Evolutionary conservation across 2,329 filamentous ascomycete genomes (phyloP).

Genomic region (Colletotrichum lupini): DNA sequence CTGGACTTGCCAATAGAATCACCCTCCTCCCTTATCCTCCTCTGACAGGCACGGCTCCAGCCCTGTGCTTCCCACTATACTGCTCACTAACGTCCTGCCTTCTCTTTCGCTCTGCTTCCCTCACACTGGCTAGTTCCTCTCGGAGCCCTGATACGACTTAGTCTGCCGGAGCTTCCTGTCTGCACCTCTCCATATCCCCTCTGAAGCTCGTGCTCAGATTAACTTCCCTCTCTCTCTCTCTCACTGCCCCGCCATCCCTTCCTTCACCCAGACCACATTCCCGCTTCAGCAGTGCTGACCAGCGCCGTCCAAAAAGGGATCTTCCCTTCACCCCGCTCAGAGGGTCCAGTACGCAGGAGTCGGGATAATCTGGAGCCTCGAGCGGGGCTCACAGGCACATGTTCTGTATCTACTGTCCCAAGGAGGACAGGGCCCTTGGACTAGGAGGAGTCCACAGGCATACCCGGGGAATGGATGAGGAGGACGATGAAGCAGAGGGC

Average conservation of each 20-base stretch:
- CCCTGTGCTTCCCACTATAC: conserved; percentile 1
- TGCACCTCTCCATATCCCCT: conserved; percentile 21
- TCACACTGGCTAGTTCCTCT: conserved; percentile 20
- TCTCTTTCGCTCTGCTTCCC: conserved; percentile 6
- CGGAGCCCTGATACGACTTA: conserved; percentile 33
- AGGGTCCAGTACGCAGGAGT: conserved; percentile 1
- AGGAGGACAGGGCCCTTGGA: conserved; percentile 23
- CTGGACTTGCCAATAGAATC: conserved; percentile 13
- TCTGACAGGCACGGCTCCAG: conserved; percentile 1
- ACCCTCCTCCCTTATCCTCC: conserved; percentile 25
- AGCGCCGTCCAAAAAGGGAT: conserved; percentile 9
- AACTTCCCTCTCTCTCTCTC: conserved; percentile 13
- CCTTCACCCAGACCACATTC: conserved; percentile 22
- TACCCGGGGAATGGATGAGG: conserved; percentile 25
- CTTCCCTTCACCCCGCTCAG: conserved; percentile 8
- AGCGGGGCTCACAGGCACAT: conserved; percentile 4
- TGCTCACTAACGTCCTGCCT: neutral
- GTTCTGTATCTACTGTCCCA: conserved; percentile 9
- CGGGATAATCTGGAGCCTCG: neutral
- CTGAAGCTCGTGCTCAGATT: conserved; percentile 6
- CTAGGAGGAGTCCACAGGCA: conserved; percentile 3
- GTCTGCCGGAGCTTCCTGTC: conserved; percentile 30
- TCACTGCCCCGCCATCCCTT: conserved; percentile 32
- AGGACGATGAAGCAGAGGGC: conserved; percentile 25
- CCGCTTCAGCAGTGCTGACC: neutral